Percentiles rank a stretch among this genome's conserved stretches.
These are phyloP conservation scores for Venustampulla echinocandica DNA, from an alignment of 495 filamentous ascomycete species.

Conservation along the genomic window DNA sequence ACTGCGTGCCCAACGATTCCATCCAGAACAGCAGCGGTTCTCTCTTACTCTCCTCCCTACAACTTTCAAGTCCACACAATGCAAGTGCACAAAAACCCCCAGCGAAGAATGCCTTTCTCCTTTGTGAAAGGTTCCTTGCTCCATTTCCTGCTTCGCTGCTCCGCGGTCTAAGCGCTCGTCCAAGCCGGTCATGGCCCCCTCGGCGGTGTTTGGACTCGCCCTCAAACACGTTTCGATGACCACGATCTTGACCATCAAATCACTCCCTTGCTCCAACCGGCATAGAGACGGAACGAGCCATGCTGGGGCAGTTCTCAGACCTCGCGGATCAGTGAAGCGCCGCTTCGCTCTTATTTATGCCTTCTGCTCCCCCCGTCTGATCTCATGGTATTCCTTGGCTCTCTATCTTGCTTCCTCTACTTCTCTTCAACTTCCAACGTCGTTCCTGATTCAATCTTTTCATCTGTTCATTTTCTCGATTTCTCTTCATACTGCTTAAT, in stretches of 20 bases:
- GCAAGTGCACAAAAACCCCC: too few species aligned
- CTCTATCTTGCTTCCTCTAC: slow-evolving; percentile 20
- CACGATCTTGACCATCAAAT: slow-evolving; percentile 11
- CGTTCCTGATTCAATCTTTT: slow-evolving; percentile 22
- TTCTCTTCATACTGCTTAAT: slow-evolving; percentile 20
- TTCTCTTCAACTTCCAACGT: slow-evolving; percentile 22
- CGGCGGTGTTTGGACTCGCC: slow-evolving; percentile 16
- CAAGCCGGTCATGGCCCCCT: background rate
- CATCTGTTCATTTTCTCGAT: slow-evolving; percentile 20
- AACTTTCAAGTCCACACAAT: too few species aligned
- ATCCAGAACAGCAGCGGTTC: too few species aligned
- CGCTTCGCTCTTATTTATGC: slow-evolving; percentile 25
- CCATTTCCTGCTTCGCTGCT: background rate
- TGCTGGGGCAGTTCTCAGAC: slow-evolving; percentile 18
- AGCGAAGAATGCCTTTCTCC: too few species aligned
- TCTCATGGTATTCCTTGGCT: slow-evolving; percentile 16
- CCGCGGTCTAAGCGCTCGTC: slow-evolving; percentile 3
- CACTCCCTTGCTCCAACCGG: slow-evolving; percentile 4
- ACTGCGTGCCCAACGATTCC: too few species aligned
- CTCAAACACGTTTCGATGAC: slow-evolving; percentile 36
- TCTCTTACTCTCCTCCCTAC: too few species aligned
- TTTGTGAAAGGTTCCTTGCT: background rate
- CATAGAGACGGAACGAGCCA: slow-evolving; percentile 16
- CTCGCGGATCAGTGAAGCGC: slow-evolving; percentile 25
- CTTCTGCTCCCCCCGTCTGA: slow-evolving; percentile 21